These are phyloP conservation scores for Cerioporus squamosus DNA, from an alignment of 1,284 basidiomycete genomes.

Conservation along the genomic window DNA sequence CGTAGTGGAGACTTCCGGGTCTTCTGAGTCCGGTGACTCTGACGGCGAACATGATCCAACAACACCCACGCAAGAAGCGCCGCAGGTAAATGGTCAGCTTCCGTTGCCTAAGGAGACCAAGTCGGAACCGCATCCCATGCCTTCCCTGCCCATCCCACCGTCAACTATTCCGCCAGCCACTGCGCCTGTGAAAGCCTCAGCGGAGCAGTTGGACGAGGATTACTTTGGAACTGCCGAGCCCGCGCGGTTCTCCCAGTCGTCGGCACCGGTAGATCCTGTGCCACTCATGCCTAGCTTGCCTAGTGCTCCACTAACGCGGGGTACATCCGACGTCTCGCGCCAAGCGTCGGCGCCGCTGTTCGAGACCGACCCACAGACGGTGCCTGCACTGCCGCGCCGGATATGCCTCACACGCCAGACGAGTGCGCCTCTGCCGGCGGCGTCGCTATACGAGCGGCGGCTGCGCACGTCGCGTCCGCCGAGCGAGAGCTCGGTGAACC, in stretches of 20 bases:
- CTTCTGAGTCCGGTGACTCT: conserved; percentile 8
- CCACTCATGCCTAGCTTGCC: not conserved
- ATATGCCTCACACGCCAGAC: conserved; percentile 62
- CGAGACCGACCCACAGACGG: conserved; percentile 32
- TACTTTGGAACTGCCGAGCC: conserved; percentile 34
- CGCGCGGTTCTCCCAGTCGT: not conserved
- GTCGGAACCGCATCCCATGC: not conserved
- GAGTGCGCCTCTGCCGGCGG: conserved; percentile 58
- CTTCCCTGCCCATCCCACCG: not conserved
- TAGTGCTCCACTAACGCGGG: not conserved
- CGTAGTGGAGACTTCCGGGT: conserved; percentile 35
- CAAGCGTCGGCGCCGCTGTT: conserved; percentile 33
- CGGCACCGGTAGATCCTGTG: not conserved
- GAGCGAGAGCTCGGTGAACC: conserved; percentile 37
- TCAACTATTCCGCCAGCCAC: conserved; percentile 33
- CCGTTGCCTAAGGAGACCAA: too few relatives aligned
- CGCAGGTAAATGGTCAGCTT: too few relatives aligned
- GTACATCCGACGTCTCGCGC: conserved; percentile 25
- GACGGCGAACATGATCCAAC: conserved; percentile 2
- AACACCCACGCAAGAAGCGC: not conserved
- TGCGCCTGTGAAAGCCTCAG: conserved; percentile 27
- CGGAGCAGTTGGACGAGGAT: conserved; percentile 30
- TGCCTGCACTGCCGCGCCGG: conserved; percentile 53
- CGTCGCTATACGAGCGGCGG: conserved; percentile 43
- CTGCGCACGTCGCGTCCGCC: conserved; percentile 44